Evolutionary conservation across 2,329 filamentous ascomycete species (phyloP).

Genomic region (Phialocephala sp.): DNA sequence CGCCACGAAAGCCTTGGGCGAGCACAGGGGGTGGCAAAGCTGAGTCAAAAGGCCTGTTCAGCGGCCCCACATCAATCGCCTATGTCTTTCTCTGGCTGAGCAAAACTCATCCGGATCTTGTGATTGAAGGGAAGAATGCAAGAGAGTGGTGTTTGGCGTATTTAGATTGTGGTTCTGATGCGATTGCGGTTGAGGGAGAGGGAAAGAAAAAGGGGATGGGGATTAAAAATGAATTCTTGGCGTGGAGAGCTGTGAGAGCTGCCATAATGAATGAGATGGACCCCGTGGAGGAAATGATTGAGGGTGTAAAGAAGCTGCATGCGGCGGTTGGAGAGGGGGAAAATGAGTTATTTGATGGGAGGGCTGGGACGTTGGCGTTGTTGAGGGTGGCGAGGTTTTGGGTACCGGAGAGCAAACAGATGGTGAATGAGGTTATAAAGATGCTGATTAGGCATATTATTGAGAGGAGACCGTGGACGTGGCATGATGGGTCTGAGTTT

Average conservation of each 20-base stretch:
- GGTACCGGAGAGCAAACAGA: constrained; percentile 54
- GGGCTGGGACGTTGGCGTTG: constrained; percentile 71
- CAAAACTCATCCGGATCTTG: constrained; percentile 52
- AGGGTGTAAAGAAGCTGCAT: constrained; percentile 10
- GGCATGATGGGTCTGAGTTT: constrained; percentile 62
- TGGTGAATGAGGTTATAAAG: constrained; percentile 59
- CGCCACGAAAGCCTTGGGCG: constrained; percentile 22
- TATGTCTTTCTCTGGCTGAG: constrained; percentile 60
- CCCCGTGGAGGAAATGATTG: constrained; percentile 14
- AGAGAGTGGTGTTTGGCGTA: constrained; percentile 25
- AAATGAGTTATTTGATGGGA: constrained; percentile 54
- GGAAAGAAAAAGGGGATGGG: constrained; percentile 15
- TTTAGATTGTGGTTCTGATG: constrained; percentile 19
- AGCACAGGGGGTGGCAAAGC: constrained; percentile 11
- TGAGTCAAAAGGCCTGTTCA: constrained; percentile 50
- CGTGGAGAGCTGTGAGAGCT: constrained; percentile 23
- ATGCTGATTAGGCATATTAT: constrained; percentile 66
- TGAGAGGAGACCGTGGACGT: constrained; percentile 61
- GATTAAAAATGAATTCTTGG: constrained; percentile 23
- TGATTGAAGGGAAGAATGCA: constrained; percentile 35
- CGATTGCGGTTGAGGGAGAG: background rate
- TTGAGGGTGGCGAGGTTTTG: constrained; percentile 54
- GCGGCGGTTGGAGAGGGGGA: constrained; percentile 6
- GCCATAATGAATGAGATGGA: constrained; percentile 16
- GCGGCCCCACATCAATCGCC: constrained; percentile 60